Evolutionary conservation across 1,284 basidiomycete genomes (phyloP).

Genomic region (Apiotrichum sp.): DNA sequence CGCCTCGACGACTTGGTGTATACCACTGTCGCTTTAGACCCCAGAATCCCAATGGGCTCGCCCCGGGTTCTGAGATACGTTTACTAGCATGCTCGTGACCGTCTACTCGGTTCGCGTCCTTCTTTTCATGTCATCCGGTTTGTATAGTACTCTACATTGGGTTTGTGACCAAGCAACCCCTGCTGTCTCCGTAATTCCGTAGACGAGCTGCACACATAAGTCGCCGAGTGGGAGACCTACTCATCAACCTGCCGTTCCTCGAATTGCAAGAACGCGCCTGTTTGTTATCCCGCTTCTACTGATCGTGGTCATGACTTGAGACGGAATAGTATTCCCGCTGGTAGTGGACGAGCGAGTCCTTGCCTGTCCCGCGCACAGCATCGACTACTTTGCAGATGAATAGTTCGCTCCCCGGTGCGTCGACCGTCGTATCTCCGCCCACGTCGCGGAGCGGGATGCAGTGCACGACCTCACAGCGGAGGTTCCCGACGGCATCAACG

Average conservation of each 20-base stretch:
- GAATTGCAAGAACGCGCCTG: too few relatives aligned
- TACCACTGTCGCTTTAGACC: too few relatives aligned
- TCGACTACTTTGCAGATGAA: conserved; percentile 42
- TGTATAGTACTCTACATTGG: conserved; percentile 1
- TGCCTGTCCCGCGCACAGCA: conserved; percentile 9
- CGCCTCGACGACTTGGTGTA: too few relatives aligned
- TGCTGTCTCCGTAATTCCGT: neutral
- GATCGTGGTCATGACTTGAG: neutral
- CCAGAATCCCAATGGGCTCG: too few relatives aligned
- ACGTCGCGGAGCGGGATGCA: conserved; percentile 21
- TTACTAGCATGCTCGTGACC: too few relatives aligned
- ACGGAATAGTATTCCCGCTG: conserved; percentile 25
- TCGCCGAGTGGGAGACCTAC: too few relatives aligned
- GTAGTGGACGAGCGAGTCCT: conserved; percentile 33
- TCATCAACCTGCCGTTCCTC: too few relatives aligned
- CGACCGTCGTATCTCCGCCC: conserved; percentile 5
- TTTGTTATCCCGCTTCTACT: neutral
- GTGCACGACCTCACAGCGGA: conserved; percentile 29
- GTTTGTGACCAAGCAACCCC: neutral
- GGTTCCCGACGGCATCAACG: conserved; percentile 18
- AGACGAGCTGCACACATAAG: neutral
- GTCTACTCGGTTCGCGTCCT: too few relatives aligned
- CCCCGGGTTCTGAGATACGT: too few relatives aligned
- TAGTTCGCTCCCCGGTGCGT: conserved; percentile 33
- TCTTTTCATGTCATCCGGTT: neutral